These are phyloP conservation scores for Kurtzmaniella quercitrusa DNA, from an alignment of 1,139 yeast genomes.

Conservation along the genomic window DNA sequence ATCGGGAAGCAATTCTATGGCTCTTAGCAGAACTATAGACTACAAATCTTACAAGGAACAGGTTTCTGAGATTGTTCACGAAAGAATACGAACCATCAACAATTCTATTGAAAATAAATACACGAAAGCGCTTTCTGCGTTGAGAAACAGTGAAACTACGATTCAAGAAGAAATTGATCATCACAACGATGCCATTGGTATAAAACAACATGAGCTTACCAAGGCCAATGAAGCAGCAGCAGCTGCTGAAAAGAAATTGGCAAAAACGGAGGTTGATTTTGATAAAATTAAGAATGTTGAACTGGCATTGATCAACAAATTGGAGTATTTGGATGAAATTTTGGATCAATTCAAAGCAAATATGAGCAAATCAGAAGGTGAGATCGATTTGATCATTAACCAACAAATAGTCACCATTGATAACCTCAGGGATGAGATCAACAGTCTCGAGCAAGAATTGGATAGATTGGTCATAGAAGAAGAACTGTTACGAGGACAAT, in stretches of 20 bases:
- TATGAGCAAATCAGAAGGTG: conserved; percentile 7
- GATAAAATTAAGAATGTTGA: conserved; percentile 16
- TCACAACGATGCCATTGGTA: conserved; percentile 46
- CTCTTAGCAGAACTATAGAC: conserved; percentile 12
- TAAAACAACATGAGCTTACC: conserved; percentile 41
- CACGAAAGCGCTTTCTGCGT: conserved; percentile 20
- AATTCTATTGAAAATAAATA: conserved; percentile 20
- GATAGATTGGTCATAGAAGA: conserved; percentile 25
- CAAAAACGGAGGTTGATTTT: conserved; percentile 35
- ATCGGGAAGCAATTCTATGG: neutral
- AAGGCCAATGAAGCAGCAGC: conserved; percentile 45
- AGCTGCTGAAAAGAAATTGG: conserved; percentile 44
- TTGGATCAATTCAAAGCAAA: neutral
- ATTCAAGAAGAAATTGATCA: conserved; percentile 49
- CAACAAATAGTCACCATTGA: conserved; percentile 26
- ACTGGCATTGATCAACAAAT: conserved; percentile 15
- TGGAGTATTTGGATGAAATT: conserved; percentile 14
- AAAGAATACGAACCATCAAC: conserved; percentile 31
- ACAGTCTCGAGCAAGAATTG: conserved; percentile 22
- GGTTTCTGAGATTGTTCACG: conserved; percentile 38
- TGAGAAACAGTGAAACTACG: conserved; percentile 41
- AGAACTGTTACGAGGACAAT: conserved; percentile 41
- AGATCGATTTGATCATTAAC: conserved; percentile 8
- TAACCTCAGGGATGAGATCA: conserved; percentile 27
- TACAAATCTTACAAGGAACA: conserved; percentile 36